phyloP scores from a whole-genome alignment of 441 rosid species.

The Brassica hybrid region DNA sequence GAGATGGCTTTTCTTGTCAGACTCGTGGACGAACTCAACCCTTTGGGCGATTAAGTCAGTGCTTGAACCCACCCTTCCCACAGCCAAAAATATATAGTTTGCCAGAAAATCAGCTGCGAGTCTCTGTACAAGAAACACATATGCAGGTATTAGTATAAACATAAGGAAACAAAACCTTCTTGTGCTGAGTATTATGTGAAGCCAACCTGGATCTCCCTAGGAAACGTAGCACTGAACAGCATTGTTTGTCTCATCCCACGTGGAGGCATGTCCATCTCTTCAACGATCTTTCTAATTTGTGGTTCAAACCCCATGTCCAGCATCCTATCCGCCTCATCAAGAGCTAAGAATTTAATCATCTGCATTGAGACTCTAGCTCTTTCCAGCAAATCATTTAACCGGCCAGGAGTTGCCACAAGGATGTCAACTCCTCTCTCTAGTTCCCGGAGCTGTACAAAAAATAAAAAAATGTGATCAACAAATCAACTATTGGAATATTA shows the following conservation, averaged over 20 bases:
- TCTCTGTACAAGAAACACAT: constrained; percentile 48
- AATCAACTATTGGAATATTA: neutral
- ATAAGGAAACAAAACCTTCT: neutral
- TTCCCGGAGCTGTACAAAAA: constrained; percentile 57
- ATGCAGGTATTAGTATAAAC: constrained; percentile 12
- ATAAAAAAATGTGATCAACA: constrained; percentile 19
- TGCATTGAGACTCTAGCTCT: constrained; percentile 69
- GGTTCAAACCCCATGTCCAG: constrained; percentile 79
- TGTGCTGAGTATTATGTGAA: constrained; percentile 18
- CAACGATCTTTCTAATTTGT: constrained; percentile 69
- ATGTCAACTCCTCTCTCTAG: constrained; percentile 74
- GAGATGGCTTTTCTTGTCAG: constrained; percentile 70
- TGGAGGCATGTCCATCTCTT: constrained; percentile 73
- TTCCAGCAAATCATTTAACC: constrained; percentile 67
- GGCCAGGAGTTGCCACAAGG: constrained; percentile 71
- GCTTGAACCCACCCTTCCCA: constrained; percentile 75
- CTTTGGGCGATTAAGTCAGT: constrained; percentile 70
- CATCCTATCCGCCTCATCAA: constrained; percentile 81
- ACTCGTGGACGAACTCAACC: constrained; percentile 58
- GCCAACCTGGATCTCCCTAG: constrained; percentile 65
- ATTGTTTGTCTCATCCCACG: constrained; percentile 63
- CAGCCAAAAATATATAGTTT: constrained; percentile 65
- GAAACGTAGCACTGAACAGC: constrained; percentile 75
- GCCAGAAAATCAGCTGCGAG: constrained; percentile 66
- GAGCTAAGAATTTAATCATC: constrained; percentile 59